Base-by-base conservation (phyloP, 2,329 filamentous ascomycete species). In the Aspergillus chevalieri region DNA sequence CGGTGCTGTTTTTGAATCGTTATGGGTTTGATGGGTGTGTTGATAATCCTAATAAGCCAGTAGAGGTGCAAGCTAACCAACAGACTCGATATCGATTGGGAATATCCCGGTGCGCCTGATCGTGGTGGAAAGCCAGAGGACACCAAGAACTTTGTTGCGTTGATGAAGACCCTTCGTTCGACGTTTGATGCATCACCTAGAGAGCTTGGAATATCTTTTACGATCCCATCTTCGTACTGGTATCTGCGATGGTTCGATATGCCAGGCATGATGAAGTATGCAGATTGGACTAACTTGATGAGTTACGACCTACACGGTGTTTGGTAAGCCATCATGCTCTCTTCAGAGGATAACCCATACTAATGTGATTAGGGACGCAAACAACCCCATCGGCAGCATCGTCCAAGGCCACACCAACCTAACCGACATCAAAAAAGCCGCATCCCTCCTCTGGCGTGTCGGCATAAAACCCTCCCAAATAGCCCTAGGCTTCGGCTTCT, bases 21-120 rank as follows among this genome's bases (percentile, higher is more conserved):
- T 76, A 73, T 56, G 63, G 64, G 2, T 77, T 77, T 46, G 69
- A 74, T 51, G 74, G 30, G 30, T 33, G 14, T 33, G 30, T 33
- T 17, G 17, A 17, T 17, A 17, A 17, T 2, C 17, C 17, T 17
- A 17, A 17, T 17, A 17, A 17, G 17, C 17, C 17, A 17, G 17
- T 17, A 17, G 17, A 17, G 17, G 17, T 17, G 17, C 17, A 17
- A 17, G 17, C 17, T 17, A 17, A 17, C 17, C 17, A 17, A 17
- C 17, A 17, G 73, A 3, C 59, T 75, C 4, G 74, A 78, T 47
- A 52, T 78, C 12, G 73, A 78, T 52, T 78, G 74, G 75, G 67
- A 72, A 43, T 67, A 71, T 46, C 64, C 63, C 1, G 59, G 47
- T 1, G 71, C 73, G 2, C 58, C 64, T 21, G 70, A 73, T 33